Evolutionary conservation across 306 rosid genomes (phyloP), one percentile per base, ranked within the genome.

Genomic region (Cicer yamashitae): DNA sequence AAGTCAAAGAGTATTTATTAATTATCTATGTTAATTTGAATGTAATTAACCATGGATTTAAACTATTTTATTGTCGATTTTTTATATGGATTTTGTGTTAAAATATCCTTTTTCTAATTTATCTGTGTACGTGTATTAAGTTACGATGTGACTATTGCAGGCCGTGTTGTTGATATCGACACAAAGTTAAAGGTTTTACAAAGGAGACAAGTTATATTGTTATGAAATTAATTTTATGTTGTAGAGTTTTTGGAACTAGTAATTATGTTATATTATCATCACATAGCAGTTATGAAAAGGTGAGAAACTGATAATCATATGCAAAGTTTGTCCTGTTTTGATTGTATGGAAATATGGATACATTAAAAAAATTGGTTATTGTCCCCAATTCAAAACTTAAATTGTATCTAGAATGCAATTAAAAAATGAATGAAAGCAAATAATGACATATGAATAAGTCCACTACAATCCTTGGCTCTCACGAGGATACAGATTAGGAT

Each of bases 161-260:
- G 88, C 86, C 79, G 10, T 45, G 65, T 82, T 56, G 81, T 67
- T 81, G 79, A 76, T 57, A 84, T 87, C 86, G 86, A 81, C 79
- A 39, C 78, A 56, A 50, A 25, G 76, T 70, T 62, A 34, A 73
- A 46, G 30, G 39, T 83, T 45, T 71, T 39, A 47, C 66, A 60
- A 12, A 60, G 11, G 20, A 60, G 67, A 40, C 62, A 44, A n/a
- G 38, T 40, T 44, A 43, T 56, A n/a, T 44, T 58, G 43, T 57
- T 40, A 39, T 51, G 46, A 73, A 38, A 66, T 47, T 15, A 54
- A 53, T 53, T 6, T 12, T 12, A 46, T 50, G 74, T 38, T 67
- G 70, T 46, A 34, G 22, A 57, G 47, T 20, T 15, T 45, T 34
- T 44, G 61, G 59, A 60, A 46, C 34, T 51, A 34, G 7, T 68